Evolutionary conservation across 345 rosid species (phyloP).

Genomic region (Combretum micranthum): DNA sequence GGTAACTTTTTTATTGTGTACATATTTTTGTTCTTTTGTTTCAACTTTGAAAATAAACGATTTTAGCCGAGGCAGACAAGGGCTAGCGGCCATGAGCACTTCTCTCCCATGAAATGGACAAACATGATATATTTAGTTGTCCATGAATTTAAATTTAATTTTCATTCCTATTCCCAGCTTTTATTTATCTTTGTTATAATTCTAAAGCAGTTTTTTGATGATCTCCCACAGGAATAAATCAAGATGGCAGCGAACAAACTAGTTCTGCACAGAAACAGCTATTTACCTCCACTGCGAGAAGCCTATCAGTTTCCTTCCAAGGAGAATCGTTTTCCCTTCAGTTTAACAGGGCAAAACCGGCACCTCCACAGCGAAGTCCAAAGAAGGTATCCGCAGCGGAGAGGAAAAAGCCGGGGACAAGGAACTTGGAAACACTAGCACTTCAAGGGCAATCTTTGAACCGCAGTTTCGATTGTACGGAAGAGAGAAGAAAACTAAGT

Average conservation of each 20-base stretch:
- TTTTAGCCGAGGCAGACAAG: no score
- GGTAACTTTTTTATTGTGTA: no score
- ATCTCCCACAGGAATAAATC: no score
- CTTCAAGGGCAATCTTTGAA: constrained; percentile 35
- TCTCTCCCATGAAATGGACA: no score
- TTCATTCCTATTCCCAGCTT: no score
- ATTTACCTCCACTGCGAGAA: constrained; percentile 47
- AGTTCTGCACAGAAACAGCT: constrained; percentile 49
- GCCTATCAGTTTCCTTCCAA: constrained; percentile 65
- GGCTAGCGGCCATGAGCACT: no score
- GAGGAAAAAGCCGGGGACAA: constrained; percentile 39
- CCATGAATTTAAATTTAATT: no score
- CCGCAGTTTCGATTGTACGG: constrained; percentile 48
- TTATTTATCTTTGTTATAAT: no score
- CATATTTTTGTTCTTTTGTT: no score
- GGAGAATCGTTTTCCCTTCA: constrained; percentile 63
- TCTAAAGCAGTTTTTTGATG: no score
- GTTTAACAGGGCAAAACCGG: constrained; percentile 54
- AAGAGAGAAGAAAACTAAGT: constrained; percentile 29
- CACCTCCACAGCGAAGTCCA: constrained; percentile 21
- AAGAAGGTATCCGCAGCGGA: constrained; percentile 63
- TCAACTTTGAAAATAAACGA: no score
- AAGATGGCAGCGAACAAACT: constrained; percentile 19
- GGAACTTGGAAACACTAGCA: constrained; percentile 49
- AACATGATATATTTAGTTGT: no score